phyloP scores from a whole-genome alignment of 2,329 filamentous ascomycete species.

The Sporothrix schenckii region DNA sequence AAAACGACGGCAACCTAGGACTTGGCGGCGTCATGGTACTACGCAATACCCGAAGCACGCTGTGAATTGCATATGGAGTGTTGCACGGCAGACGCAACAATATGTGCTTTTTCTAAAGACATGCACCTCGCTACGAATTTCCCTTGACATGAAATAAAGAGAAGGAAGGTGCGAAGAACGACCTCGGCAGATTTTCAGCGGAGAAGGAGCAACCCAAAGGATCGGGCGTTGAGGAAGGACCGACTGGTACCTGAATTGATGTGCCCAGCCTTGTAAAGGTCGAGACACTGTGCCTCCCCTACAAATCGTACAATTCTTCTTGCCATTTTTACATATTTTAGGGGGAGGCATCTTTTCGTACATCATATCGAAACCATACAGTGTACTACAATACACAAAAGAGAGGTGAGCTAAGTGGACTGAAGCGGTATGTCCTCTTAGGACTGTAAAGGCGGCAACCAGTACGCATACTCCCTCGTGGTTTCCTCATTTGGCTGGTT shows the following conservation, averaged over 20 bases:
- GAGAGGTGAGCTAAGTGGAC: neutral
- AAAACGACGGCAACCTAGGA: neutral
- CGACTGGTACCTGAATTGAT: conserved; percentile 14
- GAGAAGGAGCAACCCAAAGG: conserved; percentile 12
- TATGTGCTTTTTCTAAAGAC: conserved; percentile 8
- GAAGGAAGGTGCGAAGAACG: neutral
- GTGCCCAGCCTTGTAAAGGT: neutral
- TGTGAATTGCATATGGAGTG: conserved; percentile 11
- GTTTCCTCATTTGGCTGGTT: neutral
- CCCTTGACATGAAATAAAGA: conserved; percentile 18
- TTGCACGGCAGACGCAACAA: neutral
- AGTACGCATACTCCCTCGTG: neutral
- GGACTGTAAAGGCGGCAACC: neutral
- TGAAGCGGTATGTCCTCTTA: too few species aligned
- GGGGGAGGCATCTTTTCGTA: neutral
- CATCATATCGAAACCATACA: neutral
- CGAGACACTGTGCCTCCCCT: neutral
- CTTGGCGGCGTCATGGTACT: conserved; percentile 5
- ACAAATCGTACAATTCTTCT: too few species aligned
- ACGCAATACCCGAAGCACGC: conserved; percentile 25
- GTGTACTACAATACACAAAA: neutral
- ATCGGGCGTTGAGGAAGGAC: neutral
- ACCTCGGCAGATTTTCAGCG: neutral
- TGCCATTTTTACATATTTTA: neutral
- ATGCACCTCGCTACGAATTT: conserved; percentile 17